phyloP scores from a whole-genome alignment of 768 basidiomycete genomes.

The Trametopsis cervina region DNA sequence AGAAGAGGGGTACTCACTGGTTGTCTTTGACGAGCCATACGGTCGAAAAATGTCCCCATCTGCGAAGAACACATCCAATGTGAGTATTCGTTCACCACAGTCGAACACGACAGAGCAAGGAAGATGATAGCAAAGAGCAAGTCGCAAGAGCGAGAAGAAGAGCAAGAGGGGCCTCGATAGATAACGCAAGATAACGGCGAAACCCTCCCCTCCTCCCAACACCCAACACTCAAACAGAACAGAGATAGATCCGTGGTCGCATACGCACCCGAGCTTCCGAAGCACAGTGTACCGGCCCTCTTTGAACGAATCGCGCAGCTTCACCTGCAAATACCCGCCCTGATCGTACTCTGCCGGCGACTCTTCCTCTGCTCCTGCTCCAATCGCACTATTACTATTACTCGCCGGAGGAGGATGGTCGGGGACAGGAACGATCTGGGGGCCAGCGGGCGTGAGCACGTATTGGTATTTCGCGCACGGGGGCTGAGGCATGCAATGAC shows the following conservation, averaged over 20 bases:
- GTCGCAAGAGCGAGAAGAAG: constrained; percentile 6
- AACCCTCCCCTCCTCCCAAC: too few relatives aligned
- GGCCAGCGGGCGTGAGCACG: constrained; percentile 57
- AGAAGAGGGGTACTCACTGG: constrained; percentile 41
- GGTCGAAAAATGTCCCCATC: constrained; percentile 95
- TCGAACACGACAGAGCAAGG: too few relatives aligned
- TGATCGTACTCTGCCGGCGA: constrained; percentile 77
- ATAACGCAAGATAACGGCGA: too few relatives aligned
- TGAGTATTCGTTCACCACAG: too few relatives aligned
- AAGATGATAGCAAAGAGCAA: too few relatives aligned
- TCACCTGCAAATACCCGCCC: constrained; percentile 62
- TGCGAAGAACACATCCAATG: too few relatives aligned
- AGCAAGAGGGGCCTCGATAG: constrained; percentile 5
- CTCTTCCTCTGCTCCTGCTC: constrained; percentile 76
- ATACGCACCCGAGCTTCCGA: constrained; percentile 77
- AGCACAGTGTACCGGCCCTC: constrained; percentile 79
- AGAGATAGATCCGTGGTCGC: constrained; percentile 10
- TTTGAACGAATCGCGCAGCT: constrained; percentile 76
- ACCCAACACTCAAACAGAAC: too few relatives aligned
- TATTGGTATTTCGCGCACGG: constrained; percentile 71
- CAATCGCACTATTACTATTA: too few relatives aligned
- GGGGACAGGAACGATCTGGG: constrained; percentile 66
- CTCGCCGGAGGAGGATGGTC: too few relatives aligned
- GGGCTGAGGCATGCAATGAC: constrained; percentile 51
- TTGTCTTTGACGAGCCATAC: constrained; percentile 86